Conservation (phyloP, 495 filamentous ascomycete species). For the Sporormia fimetaria region DNA sequence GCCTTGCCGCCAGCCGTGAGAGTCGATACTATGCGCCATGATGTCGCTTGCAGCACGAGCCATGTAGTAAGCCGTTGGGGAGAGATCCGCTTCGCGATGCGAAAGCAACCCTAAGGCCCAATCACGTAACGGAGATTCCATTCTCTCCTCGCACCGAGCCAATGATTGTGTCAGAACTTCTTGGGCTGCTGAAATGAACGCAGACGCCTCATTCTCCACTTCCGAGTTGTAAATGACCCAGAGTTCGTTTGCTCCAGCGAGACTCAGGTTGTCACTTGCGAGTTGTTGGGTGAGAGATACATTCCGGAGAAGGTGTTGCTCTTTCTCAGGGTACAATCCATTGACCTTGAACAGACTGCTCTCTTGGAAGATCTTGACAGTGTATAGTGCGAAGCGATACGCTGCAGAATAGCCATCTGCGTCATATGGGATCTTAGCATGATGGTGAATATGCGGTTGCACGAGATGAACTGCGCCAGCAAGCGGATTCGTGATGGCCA, state of each 20-base stretch:
- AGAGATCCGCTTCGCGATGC: slow-evolving; percentile 8
- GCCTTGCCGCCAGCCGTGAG: slow-evolving; percentile 15
- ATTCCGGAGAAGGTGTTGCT: slow-evolving; percentile 31
- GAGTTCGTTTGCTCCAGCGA: slow-evolving; percentile 46
- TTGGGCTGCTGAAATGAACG: slow-evolving; percentile 48
- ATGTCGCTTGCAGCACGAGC: slow-evolving; percentile 26
- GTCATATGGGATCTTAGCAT: slow-evolving; percentile 44
- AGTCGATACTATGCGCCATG: slow-evolving; percentile 24
- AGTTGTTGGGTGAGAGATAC: slow-evolving; percentile 47
- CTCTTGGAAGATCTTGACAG: slow-evolving; percentile 41
- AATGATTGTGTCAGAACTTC: slow-evolving; percentile 43
- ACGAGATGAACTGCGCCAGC: slow-evolving; percentile 60
- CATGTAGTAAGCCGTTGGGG: slow-evolving; percentile 27
- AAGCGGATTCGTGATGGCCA: slow-evolving; percentile 61
- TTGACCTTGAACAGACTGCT: slow-evolving; percentile 16
- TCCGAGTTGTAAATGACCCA: slow-evolving; percentile 40
- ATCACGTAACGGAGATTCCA: slow-evolving; percentile 7
- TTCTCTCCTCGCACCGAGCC: too few relatives aligned
- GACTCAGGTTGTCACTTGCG: slow-evolving; percentile 51
- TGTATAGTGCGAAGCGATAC: slow-evolving; percentile 62
- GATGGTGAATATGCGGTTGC: slow-evolving; percentile 21
- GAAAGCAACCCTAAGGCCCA: slow-evolving; percentile 21
- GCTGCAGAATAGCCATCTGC: slow-evolving; percentile 55
- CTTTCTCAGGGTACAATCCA: slow-evolving; percentile 5
- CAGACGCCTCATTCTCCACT: slow-evolving; percentile 47